Percentiles rank a stretch among this genome's conserved stretches.
phyloP scores from a whole-genome alignment of 2,329 filamentous ascomycete species.

The Colletotrichum phormii region DNA sequence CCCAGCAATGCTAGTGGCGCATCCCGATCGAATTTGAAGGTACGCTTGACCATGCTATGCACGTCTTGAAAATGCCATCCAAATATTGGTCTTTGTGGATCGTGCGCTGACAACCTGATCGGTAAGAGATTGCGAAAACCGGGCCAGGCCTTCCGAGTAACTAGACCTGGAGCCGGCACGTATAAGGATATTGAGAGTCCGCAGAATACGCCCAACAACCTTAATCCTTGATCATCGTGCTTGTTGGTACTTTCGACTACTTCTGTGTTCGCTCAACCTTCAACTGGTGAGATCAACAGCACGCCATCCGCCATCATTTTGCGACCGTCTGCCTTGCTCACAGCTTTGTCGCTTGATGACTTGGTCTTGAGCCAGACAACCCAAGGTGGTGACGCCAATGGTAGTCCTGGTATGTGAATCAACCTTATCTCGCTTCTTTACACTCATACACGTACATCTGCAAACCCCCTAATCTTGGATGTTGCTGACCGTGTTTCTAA shows the following conservation, averaged over 20 bases:
- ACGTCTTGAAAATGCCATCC: neutral
- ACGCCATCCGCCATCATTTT: neutral
- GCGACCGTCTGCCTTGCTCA: neutral
- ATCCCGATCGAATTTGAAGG: neutral
- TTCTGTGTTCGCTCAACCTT: neutral
- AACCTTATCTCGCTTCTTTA: neutral
- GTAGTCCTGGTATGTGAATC: neutral
- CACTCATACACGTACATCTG: neutral
- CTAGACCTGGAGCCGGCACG: neutral
- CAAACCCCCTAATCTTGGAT: neutral
- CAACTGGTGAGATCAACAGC: neutral
- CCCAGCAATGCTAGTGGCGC: neutral
- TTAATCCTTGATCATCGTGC: neutral
- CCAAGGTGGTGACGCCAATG: neutral
- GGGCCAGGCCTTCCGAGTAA: neutral
- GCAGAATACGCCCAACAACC: neutral
- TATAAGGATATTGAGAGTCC: neutral
- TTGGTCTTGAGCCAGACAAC: neutral
- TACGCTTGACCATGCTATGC: neutral
- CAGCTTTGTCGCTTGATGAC: neutral
- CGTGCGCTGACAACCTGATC: neutral
- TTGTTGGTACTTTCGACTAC: neutral
- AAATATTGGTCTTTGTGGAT: neutral
- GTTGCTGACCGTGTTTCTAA: neutral
- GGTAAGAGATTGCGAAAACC: neutral